Conservation (phyloP, 139 green algal species). For the Micractinium conductrix region DNA sequence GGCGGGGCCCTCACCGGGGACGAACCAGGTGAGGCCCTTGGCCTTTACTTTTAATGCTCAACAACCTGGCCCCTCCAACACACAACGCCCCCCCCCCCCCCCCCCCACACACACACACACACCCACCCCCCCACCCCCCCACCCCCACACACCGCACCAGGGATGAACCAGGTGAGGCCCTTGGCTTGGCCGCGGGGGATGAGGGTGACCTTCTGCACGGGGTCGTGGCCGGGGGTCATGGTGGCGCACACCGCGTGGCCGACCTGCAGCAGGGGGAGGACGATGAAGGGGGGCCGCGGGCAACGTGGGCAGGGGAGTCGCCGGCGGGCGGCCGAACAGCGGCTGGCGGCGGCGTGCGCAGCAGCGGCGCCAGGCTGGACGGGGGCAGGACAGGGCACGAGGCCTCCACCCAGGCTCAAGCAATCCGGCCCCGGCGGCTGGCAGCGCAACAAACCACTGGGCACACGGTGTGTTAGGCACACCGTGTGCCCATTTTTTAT, state of each 20-base stretch:
- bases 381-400: too few species aligned
- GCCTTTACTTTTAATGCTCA: not conserved
- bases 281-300: too few species aligned
- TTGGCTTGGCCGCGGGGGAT: constrained; percentile 96
- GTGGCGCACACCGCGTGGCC: constrained; percentile 98
- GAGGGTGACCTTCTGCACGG: constrained; percentile 99
- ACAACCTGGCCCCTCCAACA: too few species aligned
- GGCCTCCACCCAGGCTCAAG: too few species aligned
- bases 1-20: constrained; percentile 86
- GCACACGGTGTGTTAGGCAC: too few species aligned
- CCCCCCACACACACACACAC: too few species aligned
- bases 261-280: too few species aligned
- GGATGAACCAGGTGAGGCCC: constrained; percentile 98
- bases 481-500: too few species aligned
- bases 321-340: not conserved
- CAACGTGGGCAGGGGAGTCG: not conserved
- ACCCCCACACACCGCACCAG: constrained; percentile 23
- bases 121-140: too few species aligned
- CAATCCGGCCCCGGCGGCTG: too few species aligned
- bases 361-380: not conserved
- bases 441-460: too few species aligned
- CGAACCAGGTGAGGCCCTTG: not conserved
- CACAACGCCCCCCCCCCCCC: too few species aligned
- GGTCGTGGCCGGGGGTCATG: constrained; percentile 94
- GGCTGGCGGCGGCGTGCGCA: not conserved